These are phyloP conservation scores for Arabidopsis suecica DNA, from an alignment of 345 rosid species.

Conservation along the genomic window DNA sequence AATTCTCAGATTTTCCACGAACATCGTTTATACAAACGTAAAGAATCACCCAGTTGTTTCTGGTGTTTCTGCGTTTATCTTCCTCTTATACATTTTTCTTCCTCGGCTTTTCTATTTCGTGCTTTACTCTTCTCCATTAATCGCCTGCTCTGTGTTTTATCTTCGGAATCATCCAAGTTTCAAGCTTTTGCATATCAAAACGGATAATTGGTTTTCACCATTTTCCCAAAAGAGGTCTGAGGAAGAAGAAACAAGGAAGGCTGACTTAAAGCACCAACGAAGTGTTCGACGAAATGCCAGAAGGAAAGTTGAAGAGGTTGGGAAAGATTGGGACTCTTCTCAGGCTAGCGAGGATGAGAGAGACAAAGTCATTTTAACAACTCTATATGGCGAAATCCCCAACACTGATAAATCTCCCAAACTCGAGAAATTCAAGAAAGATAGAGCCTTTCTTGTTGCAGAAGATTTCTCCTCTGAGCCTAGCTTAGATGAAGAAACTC, in stretches of 20 bases:
- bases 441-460: conserved; percentile 19
- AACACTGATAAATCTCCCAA: neutral
- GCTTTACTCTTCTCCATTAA: conserved; percentile 52
- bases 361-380: conserved; percentile 28
- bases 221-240: conserved; percentile 30
- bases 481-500: neutral
- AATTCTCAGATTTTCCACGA: conserved; percentile 49
- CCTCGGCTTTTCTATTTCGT: conserved; percentile 60
- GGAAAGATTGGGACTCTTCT: conserved; percentile 47
- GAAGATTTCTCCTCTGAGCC: conserved; percentile 22
- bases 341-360: conserved; percentile 39
- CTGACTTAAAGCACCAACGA: conserved; percentile 49
- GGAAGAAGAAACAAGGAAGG: conserved; percentile 29
- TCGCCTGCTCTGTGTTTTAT: conserved; percentile 45
- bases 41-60: conserved; percentile 56
- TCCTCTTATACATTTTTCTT: conserved; percentile 54
- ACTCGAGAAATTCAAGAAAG: conserved; percentile 34
- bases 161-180: conserved; percentile 38
- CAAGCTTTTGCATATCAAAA: conserved; percentile 14
- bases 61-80: conserved; percentile 32
- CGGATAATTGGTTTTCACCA: conserved; percentile 2
- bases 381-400: conserved; percentile 38
- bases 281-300: conserved; percentile 58
- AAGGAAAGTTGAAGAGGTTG: conserved; percentile 47
- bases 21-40: conserved; percentile 36